Evolutionary conservation across 352 stramenopile genomes (phyloP).

Genomic region (Phytopythium delawarense): DNA sequence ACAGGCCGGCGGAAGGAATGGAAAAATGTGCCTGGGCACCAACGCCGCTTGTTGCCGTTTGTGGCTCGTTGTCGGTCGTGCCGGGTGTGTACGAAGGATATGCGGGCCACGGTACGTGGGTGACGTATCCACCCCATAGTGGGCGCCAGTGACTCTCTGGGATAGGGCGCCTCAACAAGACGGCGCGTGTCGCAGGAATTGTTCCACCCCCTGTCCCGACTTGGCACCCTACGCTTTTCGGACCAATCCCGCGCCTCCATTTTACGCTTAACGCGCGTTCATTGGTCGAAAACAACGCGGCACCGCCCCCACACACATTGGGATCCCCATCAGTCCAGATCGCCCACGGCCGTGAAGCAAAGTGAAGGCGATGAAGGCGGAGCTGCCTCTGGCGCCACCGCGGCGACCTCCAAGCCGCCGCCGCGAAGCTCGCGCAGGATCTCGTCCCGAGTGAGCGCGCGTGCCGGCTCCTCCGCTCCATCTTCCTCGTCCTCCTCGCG

Average conservation of each 20-base stretch:
- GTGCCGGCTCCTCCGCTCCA: conserved; percentile 13
- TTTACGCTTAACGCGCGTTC: not conserved
- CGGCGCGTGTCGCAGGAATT: not conserved
- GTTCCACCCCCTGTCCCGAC: not conserved
- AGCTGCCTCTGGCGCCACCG: not conserved
- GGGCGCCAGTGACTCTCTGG: not conserved
- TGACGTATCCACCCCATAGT: not conserved
- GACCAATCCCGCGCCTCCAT: not conserved
- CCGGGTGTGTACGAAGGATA: not conserved
- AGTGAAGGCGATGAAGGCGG: not conserved
- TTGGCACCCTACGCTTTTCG: not conserved
- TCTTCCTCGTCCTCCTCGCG: conserved; percentile 9
- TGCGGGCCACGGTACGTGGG: not conserved
- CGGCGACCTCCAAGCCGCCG: not conserved
- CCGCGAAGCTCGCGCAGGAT: conserved; percentile 40
- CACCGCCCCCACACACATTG: not conserved
- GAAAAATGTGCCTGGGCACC: no score
- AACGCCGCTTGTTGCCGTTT: not conserved
- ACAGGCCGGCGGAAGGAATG: no score
- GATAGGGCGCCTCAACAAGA: not conserved
- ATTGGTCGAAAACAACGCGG: conserved; percentile 7
- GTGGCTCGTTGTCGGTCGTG: not conserved
- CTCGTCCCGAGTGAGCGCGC: conserved; percentile 46
- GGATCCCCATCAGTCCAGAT: conserved; percentile 27
- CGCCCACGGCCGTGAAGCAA: conserved; percentile 20